Base-by-base conservation (phyloP, 257 asterid genomes). In the Ajuga chamaepitys region DNA sequence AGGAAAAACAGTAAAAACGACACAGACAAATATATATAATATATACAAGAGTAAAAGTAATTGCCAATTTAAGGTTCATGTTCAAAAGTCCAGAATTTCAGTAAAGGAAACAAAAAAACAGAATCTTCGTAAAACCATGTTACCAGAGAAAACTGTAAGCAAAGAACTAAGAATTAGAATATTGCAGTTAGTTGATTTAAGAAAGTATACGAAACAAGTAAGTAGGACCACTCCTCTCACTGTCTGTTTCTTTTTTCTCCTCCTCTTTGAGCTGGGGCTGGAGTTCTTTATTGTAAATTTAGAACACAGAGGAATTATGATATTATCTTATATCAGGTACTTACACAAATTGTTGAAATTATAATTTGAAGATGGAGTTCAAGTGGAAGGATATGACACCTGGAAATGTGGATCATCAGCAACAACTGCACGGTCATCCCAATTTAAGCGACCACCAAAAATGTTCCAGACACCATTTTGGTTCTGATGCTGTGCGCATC, bases 321-420 rank as follows among this genome's bases (percentile, higher is more conserved):
- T 44, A n/a, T n/a, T n/a, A n/a, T 51, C 28, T 40, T 45, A 55
- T 16, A 18, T 51, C 34, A 55, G 18, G 59, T 28, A 62, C 56
- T 20, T 47, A n/a, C 40, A 45, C 14, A 42, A 47, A 68, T 11
- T 3, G 2, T 10, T 4, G 12, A 4, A 51, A 20, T 13, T 34
- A 21, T n/a, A 52, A 4, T 40, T 64, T 37, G 12, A 41, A 34
- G 62, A 65, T 4, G 45, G 25, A 66, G 53, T 28, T 35, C 45
- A 58, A 42, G 62, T 70, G 30, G 3, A 60, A 72, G 41, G 55
- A 51, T 46, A 37, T 46, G 44, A 42, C 70, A 89, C 99, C 99
- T 94, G 99, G 81, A 94, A 94, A 82, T 94, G 97, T 35, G 97
- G 99, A 85, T 94, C 97, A 74, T 94, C 99, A 64, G 88, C 86